Evolutionary conservation across 305 asterid genomes (phyloP).

Genomic region (Fraxinus latifolia): DNA sequence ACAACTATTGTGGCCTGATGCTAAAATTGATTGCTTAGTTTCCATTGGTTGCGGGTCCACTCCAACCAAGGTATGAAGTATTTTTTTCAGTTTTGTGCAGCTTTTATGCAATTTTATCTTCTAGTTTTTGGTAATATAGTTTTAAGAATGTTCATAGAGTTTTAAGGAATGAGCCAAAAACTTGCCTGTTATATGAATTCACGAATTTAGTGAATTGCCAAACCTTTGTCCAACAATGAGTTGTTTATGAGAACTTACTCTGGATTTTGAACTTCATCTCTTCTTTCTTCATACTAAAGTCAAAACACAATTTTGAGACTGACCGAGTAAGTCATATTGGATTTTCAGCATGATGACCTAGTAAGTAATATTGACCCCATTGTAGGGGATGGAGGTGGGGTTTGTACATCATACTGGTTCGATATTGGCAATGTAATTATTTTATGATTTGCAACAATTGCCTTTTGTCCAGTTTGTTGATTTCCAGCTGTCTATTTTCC

Average conservation of each 20-base stretch:
- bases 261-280: background rate
- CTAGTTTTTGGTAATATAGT: conserved; percentile 12
- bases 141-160: conserved; percentile 15
- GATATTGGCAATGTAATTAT: conserved; percentile 21
- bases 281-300: background rate
- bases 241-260: background rate
- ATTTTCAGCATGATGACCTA: background rate
- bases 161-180: conserved; percentile 1
- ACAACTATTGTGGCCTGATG: conserved; percentile 95
- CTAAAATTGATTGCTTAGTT: conserved; percentile 88
- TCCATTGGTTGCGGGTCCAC: conserved; percentile 95
- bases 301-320: background rate
- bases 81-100: conserved; percentile 19
- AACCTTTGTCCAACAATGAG: background rate
- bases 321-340: background rate
- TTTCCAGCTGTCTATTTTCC: conserved; percentile 24
- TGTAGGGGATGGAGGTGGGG: background rate
- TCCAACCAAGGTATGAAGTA: conserved; percentile 76
- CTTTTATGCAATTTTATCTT: conserved; percentile 7
- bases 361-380: background rate
- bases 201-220: background rate
- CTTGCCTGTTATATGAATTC: background rate
- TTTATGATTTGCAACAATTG: conserved; percentile 15
- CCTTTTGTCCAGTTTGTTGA: background rate
- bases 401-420: background rate